Evolutionary conservation across 306 rosid species (phyloP).

Genomic region (Gynostemma pentaphyllum): DNA sequence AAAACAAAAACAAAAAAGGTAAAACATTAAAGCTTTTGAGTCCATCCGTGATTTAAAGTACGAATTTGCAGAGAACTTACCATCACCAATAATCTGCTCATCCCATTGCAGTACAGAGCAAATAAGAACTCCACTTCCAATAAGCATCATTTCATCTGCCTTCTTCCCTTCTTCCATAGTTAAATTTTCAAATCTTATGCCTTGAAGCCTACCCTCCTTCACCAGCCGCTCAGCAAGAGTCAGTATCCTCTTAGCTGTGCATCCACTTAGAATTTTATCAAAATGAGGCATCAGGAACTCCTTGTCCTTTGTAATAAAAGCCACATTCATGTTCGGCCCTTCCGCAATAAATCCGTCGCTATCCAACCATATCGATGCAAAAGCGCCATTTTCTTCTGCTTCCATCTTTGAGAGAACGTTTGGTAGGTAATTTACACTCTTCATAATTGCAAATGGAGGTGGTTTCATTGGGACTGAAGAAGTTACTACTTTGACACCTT

Average conservation of each 20-base stretch:
- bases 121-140: slow-evolving; percentile 74
- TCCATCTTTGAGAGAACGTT: slow-evolving; percentile 83
- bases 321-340: slow-evolving; percentile 94
- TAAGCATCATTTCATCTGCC: slow-evolving; percentile 84
- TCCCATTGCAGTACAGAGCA: slow-evolving; percentile 70
- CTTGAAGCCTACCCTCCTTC: slow-evolving; percentile 42
- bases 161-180: slow-evolving; percentile 69
- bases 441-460: slow-evolving; percentile 65
- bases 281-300: slow-evolving; percentile 72
- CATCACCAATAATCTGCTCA: slow-evolving; percentile 70
- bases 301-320: slow-evolving; percentile 54
- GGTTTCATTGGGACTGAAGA: slow-evolving; percentile 68
- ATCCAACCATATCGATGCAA: slow-evolving; percentile 79
- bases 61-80: slow-evolving; percentile 37
- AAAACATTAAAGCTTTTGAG: too few species aligned
- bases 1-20: too few species aligned
- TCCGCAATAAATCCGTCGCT: slow-evolving; percentile 70
- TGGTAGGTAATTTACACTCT: slow-evolving; percentile 89
- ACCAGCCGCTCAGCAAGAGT: slow-evolving; percentile 48
- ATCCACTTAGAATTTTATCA: slow-evolving; percentile 70
- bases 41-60: too few species aligned
- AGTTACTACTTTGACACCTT: slow-evolving; percentile 59
- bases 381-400: slow-evolving; percentile 77
- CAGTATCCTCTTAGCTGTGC: slow-evolving; percentile 74
- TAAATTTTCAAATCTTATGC: slow-evolving; percentile 32